Percentiles rank a stretch among this genome's conserved stretches.
These are phyloP conservation scores for Litsea cubeba DNA, from an alignment of 164 flowering plant species.

Conservation along the genomic window DNA sequence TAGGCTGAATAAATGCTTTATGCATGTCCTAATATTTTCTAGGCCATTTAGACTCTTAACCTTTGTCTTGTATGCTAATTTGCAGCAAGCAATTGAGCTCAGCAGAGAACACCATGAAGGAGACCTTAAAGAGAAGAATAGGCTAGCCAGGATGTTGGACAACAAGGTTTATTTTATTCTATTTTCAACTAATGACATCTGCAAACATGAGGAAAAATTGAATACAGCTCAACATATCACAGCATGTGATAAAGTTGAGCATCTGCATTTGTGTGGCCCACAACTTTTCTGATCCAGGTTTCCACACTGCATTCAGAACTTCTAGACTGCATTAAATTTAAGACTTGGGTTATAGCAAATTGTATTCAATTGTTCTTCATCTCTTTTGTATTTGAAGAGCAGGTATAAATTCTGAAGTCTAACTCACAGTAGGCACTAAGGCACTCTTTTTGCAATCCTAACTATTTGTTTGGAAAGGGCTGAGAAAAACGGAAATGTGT, in stretches of 20 bases:
- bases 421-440: too few relatives aligned
- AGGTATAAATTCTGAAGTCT: too few relatives aligned
- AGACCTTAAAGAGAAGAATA: slow-evolving; percentile 75
- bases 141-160: slow-evolving; percentile 64
- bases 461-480: too few relatives aligned
- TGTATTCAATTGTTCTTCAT: too few relatives aligned
- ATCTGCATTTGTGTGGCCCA: background rate
- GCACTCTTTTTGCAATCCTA: too few relatives aligned
- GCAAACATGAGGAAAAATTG: background rate
- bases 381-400: too few relatives aligned
- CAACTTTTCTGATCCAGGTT: background rate
- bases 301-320: background rate
- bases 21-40: background rate
- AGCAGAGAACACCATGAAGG: slow-evolving; percentile 82
- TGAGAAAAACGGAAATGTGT: too few relatives aligned
- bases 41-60: background rate
- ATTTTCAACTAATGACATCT: background rate
- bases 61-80: background rate
- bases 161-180: slow-evolving; percentile 49
- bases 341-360: too few relatives aligned
- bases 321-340: too few relatives aligned
- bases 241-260: background rate
- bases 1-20: background rate
- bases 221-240: background rate
- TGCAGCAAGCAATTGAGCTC: slow-evolving; percentile 77